Percentiles rank a stretch among this genome's conserved stretches.
Conservation (phyloP, 2,329 filamentous ascomycete species). For the Cadophora malorum region DNA sequence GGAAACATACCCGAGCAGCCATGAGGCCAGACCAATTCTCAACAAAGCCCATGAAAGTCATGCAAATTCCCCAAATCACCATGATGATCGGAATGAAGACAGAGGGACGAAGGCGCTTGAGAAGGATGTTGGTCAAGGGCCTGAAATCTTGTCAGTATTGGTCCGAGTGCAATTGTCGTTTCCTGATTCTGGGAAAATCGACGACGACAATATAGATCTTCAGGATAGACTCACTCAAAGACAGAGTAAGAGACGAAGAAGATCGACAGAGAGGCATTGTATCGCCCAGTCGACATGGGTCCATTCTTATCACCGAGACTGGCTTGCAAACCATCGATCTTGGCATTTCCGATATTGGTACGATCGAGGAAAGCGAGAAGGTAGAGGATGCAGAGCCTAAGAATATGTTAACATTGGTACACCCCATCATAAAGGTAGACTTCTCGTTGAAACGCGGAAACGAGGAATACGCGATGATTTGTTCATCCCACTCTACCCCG, state of each 20-base stretch:
- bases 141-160: background rate
- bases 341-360: conserved; percentile 82
- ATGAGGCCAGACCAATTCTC: conserved; percentile 44
- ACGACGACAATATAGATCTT: background rate
- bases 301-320: conserved; percentile 55
- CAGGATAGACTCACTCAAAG: conserved; percentile 57
- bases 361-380: conserved; percentile 76
- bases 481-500: background rate
- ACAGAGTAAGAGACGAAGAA: conserved; percentile 88
- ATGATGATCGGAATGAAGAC: conserved; percentile 86
- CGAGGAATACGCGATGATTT: background rate
- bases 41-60: conserved; percentile 58
- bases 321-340: conserved; percentile 63
- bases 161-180: background rate
- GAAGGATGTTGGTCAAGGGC: conserved; percentile 74
- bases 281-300: conserved; percentile 65
- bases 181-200: too few relatives aligned
- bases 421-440: background rate
- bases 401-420: conserved; percentile 25
- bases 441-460: background rate
- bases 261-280: conserved; percentile 78
- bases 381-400: conserved; percentile 72
- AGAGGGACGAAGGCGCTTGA: conserved; percentile 76
- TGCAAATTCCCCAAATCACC: conserved; percentile 70
- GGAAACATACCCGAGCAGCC: conserved; percentile 38